phyloP scores from a whole-genome alignment of 1,139 yeast genomes.

The Candida frijolesensis region DNA sequence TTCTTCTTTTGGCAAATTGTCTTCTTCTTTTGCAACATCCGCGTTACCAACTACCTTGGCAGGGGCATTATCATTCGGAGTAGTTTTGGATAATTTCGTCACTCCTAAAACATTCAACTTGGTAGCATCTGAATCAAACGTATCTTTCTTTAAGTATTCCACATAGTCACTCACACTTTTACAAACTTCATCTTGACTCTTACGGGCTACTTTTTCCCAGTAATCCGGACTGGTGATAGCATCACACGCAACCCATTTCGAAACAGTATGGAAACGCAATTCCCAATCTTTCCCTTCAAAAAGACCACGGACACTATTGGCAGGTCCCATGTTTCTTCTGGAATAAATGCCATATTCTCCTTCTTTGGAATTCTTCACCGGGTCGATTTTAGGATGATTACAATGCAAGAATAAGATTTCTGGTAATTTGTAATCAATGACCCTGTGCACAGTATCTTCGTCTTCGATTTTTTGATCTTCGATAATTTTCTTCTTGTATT shows the following conservation, averaged over 20 bases:
- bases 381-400: slow-evolving; percentile 45
- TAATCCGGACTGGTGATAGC: slow-evolving; percentile 27
- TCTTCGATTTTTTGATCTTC: slow-evolving; percentile 15
- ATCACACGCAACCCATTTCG: slow-evolving; percentile 39
- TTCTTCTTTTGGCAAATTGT: background rate
- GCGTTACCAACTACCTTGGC: background rate
- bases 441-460: slow-evolving; percentile 14
- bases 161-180: slow-evolving; percentile 26
- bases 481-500: slow-evolving; percentile 15
- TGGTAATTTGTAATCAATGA: slow-evolving; percentile 22
- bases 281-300: slow-evolving; percentile 21
- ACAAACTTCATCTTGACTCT: slow-evolving; percentile 28
- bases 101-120: background rate
- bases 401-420: slow-evolving; percentile 40
- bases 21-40: background rate
- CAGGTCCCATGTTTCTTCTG: slow-evolving; percentile 27
- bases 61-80: background rate
- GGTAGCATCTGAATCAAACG: slow-evolving; percentile 17
- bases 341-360: slow-evolving; percentile 19
- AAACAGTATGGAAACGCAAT: slow-evolving; percentile 35
- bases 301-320: slow-evolving; percentile 17
- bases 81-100: background rate
- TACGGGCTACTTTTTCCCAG: slow-evolving; percentile 24
- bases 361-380: slow-evolving; percentile 25
- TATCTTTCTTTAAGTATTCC: slow-evolving; percentile 27